These are phyloP conservation scores for Limnanthes douglasii DNA, from an alignment of 345 rosid species.

Conservation along the genomic window DNA sequence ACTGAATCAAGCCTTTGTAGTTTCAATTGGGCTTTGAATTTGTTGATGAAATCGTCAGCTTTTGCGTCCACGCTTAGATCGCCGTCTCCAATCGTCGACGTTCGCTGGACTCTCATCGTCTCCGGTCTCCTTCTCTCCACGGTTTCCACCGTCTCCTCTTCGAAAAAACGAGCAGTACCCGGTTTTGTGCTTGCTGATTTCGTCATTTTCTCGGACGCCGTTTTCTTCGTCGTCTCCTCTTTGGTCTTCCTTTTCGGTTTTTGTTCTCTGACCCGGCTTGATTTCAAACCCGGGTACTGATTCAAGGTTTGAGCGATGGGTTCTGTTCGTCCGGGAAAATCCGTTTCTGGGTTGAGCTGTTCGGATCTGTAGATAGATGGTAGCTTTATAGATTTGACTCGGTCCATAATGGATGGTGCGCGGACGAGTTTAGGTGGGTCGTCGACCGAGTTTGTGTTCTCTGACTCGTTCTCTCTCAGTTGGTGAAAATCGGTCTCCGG, in stretches of 20 bases:
- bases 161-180: slow-evolving; percentile 5
- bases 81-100: slow-evolving; percentile 11
- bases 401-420: slow-evolving; percentile 39
- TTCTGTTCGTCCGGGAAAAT: no score
- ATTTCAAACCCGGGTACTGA: slow-evolving; percentile 5
- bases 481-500: no score
- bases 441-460: slow-evolving; percentile 4
- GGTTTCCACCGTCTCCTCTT: slow-evolving; percentile 10
- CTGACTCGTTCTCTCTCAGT: slow-evolving; percentile 10
- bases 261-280: slow-evolving; percentile 7
- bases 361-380: slow-evolving; percentile 19
- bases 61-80: slow-evolving; percentile 21
- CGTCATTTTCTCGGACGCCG: slow-evolving; percentile 26
- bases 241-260: slow-evolving; percentile 26
- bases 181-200: slow-evolving; percentile 56
- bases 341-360: no score
- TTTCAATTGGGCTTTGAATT: slow-evolving; percentile 20
- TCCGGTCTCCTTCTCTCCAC: slow-evolving; percentile 19
- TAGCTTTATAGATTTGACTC: slow-evolving; percentile 45
- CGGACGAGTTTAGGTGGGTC: slow-evolving; percentile 17
- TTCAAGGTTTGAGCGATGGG: slow-evolving; percentile 8
- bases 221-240: slow-evolving; percentile 16
- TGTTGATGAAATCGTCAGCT: slow-evolving; percentile 23
- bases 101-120: slow-evolving; percentile 13
- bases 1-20: slow-evolving; percentile 22